phyloP scores from a whole-genome alignment of 2,329 filamentous ascomycete genomes.

The Stemphylium vesicarium region DNA sequence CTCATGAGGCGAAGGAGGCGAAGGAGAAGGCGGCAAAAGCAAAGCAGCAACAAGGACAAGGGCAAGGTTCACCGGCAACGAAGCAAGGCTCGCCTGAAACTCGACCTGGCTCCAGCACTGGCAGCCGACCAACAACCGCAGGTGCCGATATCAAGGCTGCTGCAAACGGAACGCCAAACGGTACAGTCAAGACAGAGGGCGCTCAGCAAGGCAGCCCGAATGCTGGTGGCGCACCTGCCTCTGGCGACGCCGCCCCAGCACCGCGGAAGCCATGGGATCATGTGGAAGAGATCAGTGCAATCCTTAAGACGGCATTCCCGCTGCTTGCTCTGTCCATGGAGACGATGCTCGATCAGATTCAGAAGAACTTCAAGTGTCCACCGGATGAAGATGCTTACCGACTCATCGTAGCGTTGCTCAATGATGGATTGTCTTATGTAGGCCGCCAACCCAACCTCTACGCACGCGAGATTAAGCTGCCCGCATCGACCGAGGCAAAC shows the following conservation, averaged over 20 bases:
- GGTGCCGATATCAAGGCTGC: slow-evolving; percentile 60
- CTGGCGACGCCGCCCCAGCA: slow-evolving; percentile 33
- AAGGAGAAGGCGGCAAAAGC: slow-evolving; percentile 60
- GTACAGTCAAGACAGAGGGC: slow-evolving; percentile 49
- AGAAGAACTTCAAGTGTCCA: slow-evolving; percentile 98
- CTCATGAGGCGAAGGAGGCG: slow-evolving; percentile 69
- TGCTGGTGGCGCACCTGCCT: slow-evolving; percentile 25
- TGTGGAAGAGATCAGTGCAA: slow-evolving; percentile 92
- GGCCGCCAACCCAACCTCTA: slow-evolving; percentile 86
- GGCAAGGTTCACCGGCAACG: slow-evolving; percentile 47
- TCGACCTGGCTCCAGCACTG: slow-evolving; percentile 38
- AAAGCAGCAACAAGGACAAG: slow-evolving; percentile 64
- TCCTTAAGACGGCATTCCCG: slow-evolving; percentile 95
- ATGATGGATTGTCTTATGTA: slow-evolving; percentile 92
- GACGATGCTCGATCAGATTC: slow-evolving; percentile 98
- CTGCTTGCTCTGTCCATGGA: slow-evolving; percentile 97
- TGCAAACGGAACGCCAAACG: slow-evolving; percentile 51
- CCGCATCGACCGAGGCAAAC: slow-evolving; percentile 88
- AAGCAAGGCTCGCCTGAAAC: slow-evolving; percentile 47
- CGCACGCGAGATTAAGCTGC: slow-evolving; percentile 88
- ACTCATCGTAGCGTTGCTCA: slow-evolving; percentile 94
- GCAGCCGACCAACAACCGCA: slow-evolving; percentile 39
- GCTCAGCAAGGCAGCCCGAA: slow-evolving; percentile 44
- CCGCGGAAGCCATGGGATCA: slow-evolving; percentile 90
- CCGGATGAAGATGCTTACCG: slow-evolving; percentile 98